phyloP scores from a whole-genome alignment of 331 rosid genomes.

The Phaseolus coccineus region DNA sequence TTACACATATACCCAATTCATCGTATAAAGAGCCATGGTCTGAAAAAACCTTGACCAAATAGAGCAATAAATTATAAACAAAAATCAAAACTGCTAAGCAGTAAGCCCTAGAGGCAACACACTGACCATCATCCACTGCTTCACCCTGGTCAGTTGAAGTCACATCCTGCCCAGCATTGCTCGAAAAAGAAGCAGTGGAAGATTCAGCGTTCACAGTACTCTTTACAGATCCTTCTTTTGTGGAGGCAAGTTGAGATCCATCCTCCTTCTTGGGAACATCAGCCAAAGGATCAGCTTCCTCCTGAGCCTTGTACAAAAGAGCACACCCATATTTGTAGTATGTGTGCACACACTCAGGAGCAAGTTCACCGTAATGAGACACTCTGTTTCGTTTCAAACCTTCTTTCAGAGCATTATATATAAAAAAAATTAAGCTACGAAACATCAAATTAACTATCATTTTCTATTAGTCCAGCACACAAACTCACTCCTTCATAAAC shows the following conservation, averaged over 20 bases:
- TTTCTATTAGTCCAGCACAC: constrained; percentile 16
- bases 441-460: constrained; percentile 5
- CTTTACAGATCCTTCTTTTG: constrained; percentile 65
- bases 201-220: constrained; percentile 69
- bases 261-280: constrained; percentile 80
- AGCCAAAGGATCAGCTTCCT: constrained; percentile 93
- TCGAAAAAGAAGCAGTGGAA: constrained; percentile 65
- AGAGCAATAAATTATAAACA: neutral
- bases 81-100: constrained; percentile 8
- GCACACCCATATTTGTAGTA: constrained; percentile 95
- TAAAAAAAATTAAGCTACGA: neutral
- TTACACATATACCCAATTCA: neutral
- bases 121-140: constrained; percentile 69
- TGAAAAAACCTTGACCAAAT: neutral
- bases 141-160: constrained; percentile 55
- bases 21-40: neutral
- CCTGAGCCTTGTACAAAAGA: constrained; percentile 92
- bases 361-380: constrained; percentile 81
- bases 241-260: constrained; percentile 65
- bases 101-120: constrained; percentile 29
- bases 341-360: constrained; percentile 81
- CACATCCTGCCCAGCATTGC: constrained; percentile 59
- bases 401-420: constrained; percentile 22
- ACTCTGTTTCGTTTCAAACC: constrained; percentile 60
- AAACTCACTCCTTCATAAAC: constrained; percentile 22